Conservation (phyloP, 2,329 filamentous ascomycete genomes). For the Colletotrichum karsti region DNA sequence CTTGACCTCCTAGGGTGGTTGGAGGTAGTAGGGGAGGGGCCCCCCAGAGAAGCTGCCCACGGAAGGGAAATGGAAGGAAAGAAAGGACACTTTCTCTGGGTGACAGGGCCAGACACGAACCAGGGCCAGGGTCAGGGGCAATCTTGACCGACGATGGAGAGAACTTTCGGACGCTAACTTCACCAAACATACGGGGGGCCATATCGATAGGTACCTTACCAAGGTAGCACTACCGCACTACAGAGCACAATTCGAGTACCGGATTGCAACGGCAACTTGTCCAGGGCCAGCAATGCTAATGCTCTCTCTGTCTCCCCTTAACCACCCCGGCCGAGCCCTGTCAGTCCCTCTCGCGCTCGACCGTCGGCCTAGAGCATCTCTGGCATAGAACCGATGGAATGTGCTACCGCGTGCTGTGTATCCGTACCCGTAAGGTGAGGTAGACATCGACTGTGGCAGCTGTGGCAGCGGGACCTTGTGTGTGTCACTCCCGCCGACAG, state of each 20-base stretch:
- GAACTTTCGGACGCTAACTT: not conserved
- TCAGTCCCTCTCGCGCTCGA: not conserved
- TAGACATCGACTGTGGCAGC: not conserved
- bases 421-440: no score
- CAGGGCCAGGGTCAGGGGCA: not conserved
- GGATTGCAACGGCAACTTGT: no score
- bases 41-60: not conserved
- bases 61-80: conserved; percentile 9
- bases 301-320: not conserved
- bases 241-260: no score
- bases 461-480: conserved; percentile 12
- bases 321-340: not conserved
- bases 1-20: no score
- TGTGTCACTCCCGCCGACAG: conserved; percentile 7
- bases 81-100: not conserved
- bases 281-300: not conserved
- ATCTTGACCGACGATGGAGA: not conserved
- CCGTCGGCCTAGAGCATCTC: not conserved
- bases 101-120: no score
- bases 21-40: not conserved
- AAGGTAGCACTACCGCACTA: no score
- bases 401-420: not conserved
- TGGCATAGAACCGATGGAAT: not conserved
- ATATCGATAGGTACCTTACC: no score
- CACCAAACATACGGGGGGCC: not conserved